These are phyloP conservation scores for Arachnopeziza araneosa DNA, from an alignment of 2,329 filamentous ascomycete species.

Conservation along the genomic window DNA sequence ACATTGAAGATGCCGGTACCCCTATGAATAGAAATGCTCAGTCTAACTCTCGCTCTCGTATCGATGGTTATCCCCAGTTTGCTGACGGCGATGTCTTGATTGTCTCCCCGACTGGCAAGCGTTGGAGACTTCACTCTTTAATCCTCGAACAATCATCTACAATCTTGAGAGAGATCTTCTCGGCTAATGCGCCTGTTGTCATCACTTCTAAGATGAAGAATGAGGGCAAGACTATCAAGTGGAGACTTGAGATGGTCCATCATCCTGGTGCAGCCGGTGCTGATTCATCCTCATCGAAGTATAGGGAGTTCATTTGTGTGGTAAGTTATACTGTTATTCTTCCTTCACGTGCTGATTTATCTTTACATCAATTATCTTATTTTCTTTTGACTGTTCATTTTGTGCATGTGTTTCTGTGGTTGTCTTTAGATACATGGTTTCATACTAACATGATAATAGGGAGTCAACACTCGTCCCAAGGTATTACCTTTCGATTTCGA, in stretches of 20 bases:
- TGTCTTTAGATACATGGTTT: no score
- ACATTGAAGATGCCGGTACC: neutral
- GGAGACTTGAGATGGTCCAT: constrained; percentile 20
- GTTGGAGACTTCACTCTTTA: constrained; percentile 23
- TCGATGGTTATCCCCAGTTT: constrained; percentile 6
- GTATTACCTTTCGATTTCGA: constrained; percentile 6
- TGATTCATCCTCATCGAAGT: constrained; percentile 14
- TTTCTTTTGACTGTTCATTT: neutral
- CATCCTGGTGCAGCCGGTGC: neutral
- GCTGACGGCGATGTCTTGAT: constrained; percentile 25
- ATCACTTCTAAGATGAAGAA: constrained; percentile 13
- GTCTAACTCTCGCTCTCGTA: neutral
- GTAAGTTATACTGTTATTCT: constrained; percentile 16
- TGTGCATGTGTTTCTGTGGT: no score
- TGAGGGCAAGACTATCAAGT: constrained; percentile 15
- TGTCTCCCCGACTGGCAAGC: constrained; percentile 16
- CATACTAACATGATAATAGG: neutral
- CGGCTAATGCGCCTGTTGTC: neutral
- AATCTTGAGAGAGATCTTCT: constrained; percentile 11
- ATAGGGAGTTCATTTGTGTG: constrained; percentile 18
- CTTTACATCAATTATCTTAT: neutral
- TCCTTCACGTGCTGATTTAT: neutral
- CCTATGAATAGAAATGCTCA: neutral
- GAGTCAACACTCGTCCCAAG: neutral
- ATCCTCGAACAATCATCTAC: constrained; percentile 17